phyloP scores from a whole-genome alignment of 2,329 filamentous ascomycete genomes.

The Fusarium concolor region DNA sequence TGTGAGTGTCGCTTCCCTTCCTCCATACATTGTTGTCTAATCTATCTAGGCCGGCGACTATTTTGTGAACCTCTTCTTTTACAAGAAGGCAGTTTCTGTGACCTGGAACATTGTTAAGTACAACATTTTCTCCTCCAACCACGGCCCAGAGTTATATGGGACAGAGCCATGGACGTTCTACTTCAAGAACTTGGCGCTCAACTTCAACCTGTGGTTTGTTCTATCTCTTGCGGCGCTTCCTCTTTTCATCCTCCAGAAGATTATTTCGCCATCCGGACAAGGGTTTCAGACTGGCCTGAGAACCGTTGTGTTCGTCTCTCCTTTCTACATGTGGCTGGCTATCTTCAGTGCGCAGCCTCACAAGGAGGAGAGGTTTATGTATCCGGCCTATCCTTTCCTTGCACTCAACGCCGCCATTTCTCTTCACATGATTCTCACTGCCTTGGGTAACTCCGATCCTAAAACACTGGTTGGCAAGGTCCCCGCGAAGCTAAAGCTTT shows the following conservation, averaged over 20 bases:
- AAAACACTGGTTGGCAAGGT: conserved; percentile 76
- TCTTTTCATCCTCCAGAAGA: conserved; percentile 78
- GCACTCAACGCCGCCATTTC: conserved; percentile 88
- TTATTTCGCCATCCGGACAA: conserved; percentile 69
- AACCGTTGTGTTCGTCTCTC: conserved; percentile 80
- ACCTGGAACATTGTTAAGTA: conserved; percentile 95
- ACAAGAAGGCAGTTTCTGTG: conserved; percentile 80
- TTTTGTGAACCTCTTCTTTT: conserved; percentile 84
- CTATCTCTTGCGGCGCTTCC: conserved; percentile 81
- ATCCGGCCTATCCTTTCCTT: conserved; percentile 91
- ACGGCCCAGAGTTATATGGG: conserved; percentile 91
- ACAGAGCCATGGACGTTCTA: conserved; percentile 99
- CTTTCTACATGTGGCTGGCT: conserved; percentile 93
- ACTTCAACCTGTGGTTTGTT: conserved; percentile 95
- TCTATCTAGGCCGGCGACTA: conserved; percentile 71
- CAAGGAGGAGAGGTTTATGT: conserved; percentile 99
- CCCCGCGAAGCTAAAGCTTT: conserved; percentile 79
- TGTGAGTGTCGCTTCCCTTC: conserved; percentile 59
- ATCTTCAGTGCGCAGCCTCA: conserved; percentile 95
- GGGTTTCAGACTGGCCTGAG: conserved; percentile 78
- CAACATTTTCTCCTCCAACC: conserved; percentile 87
- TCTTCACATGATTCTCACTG: conserved; percentile 81
- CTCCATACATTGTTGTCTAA: background rate
- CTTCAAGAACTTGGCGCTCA: conserved; percentile 87
- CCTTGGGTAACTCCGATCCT: conserved; percentile 77